Evolutionary conservation across 2,329 filamentous ascomycete species (phyloP), one percentile per base, ranked within the genome.

Genomic region (Nemania serpens): DNA sequence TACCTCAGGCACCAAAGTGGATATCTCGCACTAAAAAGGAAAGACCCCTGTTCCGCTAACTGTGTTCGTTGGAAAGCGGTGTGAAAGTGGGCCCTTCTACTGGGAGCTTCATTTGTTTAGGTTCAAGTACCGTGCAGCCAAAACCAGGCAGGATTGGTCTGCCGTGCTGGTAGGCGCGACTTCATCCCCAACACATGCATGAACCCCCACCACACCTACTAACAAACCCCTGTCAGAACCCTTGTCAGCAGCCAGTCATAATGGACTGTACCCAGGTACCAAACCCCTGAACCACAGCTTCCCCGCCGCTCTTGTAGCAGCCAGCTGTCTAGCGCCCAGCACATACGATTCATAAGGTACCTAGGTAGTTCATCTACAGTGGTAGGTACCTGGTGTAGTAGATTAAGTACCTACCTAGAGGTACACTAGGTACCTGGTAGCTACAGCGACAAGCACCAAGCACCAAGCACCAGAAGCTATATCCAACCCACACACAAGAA

Each of bases 41-140:
- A 66, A 22, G 54, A 62, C 66, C 66, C 69, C 61, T 66, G 68
- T 56, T 49, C 6, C 51, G 33, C 61, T 34, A 55, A 54, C 53
- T 29, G 36, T 15, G 56, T 58, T 58, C 25, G 46, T 48, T 46
- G 58, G 63, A 64, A 55, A 58, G 67, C 68, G 68, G 67, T 70
- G 68, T 70, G 67, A 57, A 39, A 15, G 47, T 46, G 49, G 43
- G 13, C 36, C 48, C 42, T 13, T 15, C 18, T 18, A 34, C 42
- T 37, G 6, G 41, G 17, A 55, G 51, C 53, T 55, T 61, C 29
- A 22, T 37, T 48, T 62, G 61, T 55, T 61, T 58, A 47, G n/a
- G 37, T 17, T 11, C 18, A 66, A 58, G 65, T 64, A 62, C 61
- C 50, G 10, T 43, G 45, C 49, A 59, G 46, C 49, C 29, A 39